phyloP scores from a whole-genome alignment of 2,329 filamentous ascomycete genomes.

The Neofusicoccum cordaticola region DNA sequence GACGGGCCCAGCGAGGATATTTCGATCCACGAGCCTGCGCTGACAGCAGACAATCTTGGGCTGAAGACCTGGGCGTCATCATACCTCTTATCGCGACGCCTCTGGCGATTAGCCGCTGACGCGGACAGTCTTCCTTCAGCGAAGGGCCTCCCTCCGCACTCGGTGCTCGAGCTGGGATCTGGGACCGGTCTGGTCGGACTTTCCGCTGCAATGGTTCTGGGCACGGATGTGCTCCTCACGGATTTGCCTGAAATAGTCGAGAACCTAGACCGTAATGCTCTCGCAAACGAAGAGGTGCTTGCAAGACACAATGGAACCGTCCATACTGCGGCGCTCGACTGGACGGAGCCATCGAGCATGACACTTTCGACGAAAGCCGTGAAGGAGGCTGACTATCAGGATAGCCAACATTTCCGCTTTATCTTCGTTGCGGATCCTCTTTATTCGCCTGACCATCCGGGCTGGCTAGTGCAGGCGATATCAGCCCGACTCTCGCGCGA shows the following conservation, averaged over 20 bases:
- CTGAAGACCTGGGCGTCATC: conserved; percentile 96
- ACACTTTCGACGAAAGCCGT: not conserved
- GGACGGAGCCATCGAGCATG: conserved; percentile 54
- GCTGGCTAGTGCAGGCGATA: conserved; percentile 69
- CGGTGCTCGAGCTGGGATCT: conserved; percentile 75
- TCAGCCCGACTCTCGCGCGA: conserved; percentile 61
- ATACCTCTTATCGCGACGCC: conserved; percentile 74
- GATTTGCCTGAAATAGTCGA: conserved; percentile 81
- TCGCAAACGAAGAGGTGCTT: conserved; percentile 60
- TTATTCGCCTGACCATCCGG: conserved; percentile 81
- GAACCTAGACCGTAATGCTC: conserved; percentile 74
- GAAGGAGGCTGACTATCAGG: conserved; percentile 6
- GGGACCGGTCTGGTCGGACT: conserved; percentile 90
- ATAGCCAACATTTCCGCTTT: conserved; percentile 45
- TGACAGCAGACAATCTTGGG: conserved; percentile 84
- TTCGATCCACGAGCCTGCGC: conserved; percentile 76
- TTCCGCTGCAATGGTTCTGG: conserved; percentile 72
- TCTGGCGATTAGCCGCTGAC: conserved; percentile 42
- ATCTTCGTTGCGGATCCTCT: conserved; percentile 83
- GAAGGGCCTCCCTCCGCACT: conserved; percentile 10
- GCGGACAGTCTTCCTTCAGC: conserved; percentile 18
- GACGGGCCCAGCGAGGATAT: conserved; percentile 55
- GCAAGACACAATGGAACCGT: conserved; percentile 55
- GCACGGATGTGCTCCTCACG: conserved; percentile 67
- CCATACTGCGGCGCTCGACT: conserved; percentile 68